phyloP scores from a whole-genome alignment of 148 eudicot genomes.

The Euryodendron excelsum region DNA sequence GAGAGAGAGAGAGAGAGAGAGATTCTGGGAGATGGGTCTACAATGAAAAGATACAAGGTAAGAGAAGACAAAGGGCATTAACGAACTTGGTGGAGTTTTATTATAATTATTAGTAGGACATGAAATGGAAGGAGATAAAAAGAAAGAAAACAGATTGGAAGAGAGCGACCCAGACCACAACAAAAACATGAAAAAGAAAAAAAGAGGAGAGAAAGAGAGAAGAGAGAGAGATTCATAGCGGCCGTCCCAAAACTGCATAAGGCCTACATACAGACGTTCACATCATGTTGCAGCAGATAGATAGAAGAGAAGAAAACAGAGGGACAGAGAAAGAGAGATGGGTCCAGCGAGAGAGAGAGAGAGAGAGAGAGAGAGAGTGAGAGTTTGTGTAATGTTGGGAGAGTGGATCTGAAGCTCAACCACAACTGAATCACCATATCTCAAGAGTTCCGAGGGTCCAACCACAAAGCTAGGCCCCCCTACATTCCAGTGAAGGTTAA shows the following conservation, averaged over 20 bases:
- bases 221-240: not conserved
- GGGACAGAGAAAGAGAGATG: not conserved
- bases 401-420: not conserved
- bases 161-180: not conserved
- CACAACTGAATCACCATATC: not conserved
- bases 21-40: constrained; percentile 15
- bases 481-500: too few relatives aligned
- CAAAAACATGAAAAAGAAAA: not conserved
- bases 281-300: not conserved
- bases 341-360: not conserved
- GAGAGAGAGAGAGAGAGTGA: too few relatives aligned
- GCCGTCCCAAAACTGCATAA: not conserved
- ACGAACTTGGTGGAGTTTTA: too few relatives aligned
- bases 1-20: not conserved
- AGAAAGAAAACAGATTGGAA: not conserved
- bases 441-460: too few relatives aligned
- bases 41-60: not conserved
- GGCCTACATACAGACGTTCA: not conserved
- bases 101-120: not conserved
- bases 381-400: not conserved
- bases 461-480: too few relatives aligned
- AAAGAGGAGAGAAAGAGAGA: not conserved
- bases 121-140: not conserved
- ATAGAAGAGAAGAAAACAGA: not conserved
- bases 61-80: too few relatives aligned